Percentiles rank a stretch among this genome's conserved stretches.
phyloP scores from a whole-genome alignment of 495 filamentous ascomycete species.

The Aspergillus nanangensis region DNA sequence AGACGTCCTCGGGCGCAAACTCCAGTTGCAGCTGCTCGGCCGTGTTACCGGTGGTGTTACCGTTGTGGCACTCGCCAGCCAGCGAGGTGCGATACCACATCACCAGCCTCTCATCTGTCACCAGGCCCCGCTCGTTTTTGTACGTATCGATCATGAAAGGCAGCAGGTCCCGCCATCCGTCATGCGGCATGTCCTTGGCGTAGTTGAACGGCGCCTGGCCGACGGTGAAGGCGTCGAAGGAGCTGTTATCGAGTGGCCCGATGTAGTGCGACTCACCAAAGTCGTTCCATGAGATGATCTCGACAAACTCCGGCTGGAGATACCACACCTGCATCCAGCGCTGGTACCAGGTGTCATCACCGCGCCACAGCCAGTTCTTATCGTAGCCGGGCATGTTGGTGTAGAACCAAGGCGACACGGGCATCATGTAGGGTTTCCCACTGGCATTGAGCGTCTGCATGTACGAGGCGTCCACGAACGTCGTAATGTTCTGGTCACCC shows the following conservation, averaged over 20 bases:
- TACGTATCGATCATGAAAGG: constrained; percentile 58
- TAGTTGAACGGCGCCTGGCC: constrained; percentile 44
- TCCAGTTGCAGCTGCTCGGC: constrained; percentile 14
- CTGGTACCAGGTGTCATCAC: constrained; percentile 64
- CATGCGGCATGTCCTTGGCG: constrained; percentile 43
- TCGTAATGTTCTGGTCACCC: constrained; percentile 45
- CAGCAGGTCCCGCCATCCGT: constrained; percentile 46
- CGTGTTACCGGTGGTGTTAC: constrained; percentile 32
- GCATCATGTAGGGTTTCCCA: constrained; percentile 74
- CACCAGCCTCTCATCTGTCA: constrained; percentile 42
- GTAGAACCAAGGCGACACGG: constrained; percentile 69
- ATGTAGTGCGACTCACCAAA: constrained; percentile 69
- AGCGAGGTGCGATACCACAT: constrained; percentile 57
- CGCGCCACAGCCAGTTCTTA: constrained; percentile 67
- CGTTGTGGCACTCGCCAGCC: constrained; percentile 18
- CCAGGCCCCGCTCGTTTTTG: constrained; percentile 41
- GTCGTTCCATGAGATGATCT: constrained; percentile 59
- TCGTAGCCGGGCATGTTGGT: constrained; percentile 57
- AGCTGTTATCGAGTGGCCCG: constrained; percentile 37
- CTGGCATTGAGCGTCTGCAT: constrained; percentile 40
- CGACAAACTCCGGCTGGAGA: constrained; percentile 56
- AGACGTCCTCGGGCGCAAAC: constrained; percentile 8
- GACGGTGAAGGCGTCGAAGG: constrained; percentile 33
- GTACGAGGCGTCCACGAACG: constrained; percentile 54
- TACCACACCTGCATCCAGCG: constrained; percentile 62